Conservation (phyloP, 257 asterid genomes). For the Jacaranda copaia region DNA sequence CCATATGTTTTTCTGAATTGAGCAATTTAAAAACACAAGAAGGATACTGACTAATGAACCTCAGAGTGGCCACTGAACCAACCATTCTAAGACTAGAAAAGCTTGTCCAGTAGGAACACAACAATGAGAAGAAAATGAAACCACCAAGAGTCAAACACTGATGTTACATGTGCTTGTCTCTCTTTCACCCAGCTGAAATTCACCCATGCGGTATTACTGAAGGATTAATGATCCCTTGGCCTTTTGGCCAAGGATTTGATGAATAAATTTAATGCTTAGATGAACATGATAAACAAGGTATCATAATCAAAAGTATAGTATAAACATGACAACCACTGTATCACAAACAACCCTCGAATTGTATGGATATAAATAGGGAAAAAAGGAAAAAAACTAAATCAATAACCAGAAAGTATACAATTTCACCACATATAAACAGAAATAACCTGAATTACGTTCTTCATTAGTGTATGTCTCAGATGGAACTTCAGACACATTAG, state of each 20-base stretch:
- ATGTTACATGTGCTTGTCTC: slow-evolving; percentile 9
- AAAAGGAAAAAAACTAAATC: neutral
- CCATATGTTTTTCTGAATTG: neutral
- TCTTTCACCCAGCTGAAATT: slow-evolving; percentile 14
- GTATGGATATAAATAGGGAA: neutral
- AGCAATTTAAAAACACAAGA: slow-evolving; percentile 10
- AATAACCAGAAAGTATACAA: slow-evolving; percentile 5
- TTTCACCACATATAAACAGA: neutral
- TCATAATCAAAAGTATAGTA: neutral
- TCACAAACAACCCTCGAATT: neutral
- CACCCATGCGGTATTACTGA: neutral
- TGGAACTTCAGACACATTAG: slow-evolving; percentile 35
- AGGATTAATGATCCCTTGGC: neutral
- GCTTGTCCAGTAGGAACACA: neutral
- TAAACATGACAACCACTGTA: neutral
- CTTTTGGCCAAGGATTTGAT: slow-evolving; percentile 3
- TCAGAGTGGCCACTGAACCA: slow-evolving; percentile 27
- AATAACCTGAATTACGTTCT: slow-evolving; percentile 48
- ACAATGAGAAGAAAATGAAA: neutral
- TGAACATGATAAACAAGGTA: neutral
- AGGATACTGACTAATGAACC: neutral
- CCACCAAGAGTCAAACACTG: slow-evolving; percentile 13
- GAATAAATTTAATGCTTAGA: slow-evolving; percentile 5
- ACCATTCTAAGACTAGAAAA: slow-evolving; percentile 15
- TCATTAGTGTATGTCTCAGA: slow-evolving; percentile 30